phyloP scores from a whole-genome alignment of 352 stramenopile genomes.

The Pythium sukuiense region DNA sequence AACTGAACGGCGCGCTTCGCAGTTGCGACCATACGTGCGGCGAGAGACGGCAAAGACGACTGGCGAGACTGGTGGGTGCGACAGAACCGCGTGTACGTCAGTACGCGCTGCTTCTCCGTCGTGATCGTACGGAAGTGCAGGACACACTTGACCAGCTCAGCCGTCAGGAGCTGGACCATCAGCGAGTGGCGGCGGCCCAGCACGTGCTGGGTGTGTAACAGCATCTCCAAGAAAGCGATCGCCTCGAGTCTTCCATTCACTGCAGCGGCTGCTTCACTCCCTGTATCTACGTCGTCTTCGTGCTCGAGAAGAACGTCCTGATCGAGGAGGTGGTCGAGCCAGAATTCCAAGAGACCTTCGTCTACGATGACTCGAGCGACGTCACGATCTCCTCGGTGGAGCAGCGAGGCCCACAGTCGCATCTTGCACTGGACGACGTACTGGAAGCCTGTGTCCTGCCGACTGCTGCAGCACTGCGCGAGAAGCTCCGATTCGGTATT shows the following conservation, averaged over 20 bases:
- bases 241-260: constrained; percentile 19
- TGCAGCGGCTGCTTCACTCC: not conserved
- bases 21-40: constrained; percentile 21
- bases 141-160: constrained; percentile 14
- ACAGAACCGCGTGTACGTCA: constrained; percentile 12
- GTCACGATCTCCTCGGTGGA: constrained; percentile 11
- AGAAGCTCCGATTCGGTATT: not conserved
- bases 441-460: not conserved
- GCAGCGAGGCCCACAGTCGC: constrained; percentile 21
- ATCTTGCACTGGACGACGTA: constrained; percentile 3
- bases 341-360: constrained; percentile 7
- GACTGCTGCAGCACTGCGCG: constrained; percentile 1
- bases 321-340: not conserved
- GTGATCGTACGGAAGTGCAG: constrained; percentile 14
- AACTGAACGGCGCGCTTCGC: constrained; percentile 42
- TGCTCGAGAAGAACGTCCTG: constrained; percentile 8
- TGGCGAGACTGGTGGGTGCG: constrained; percentile 1
- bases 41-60: not conserved
- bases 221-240: constrained; percentile 13
- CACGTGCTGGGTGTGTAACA: constrained; percentile 3
- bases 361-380: constrained; percentile 11
- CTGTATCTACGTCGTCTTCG: not conserved
- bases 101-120: constrained; percentile 18
- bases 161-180: constrained; percentile 1
- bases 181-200: constrained; percentile 4